Conservation (phyloP, 2,329 filamentous ascomycete genomes). For the Neopestalotiopsis sp. region DNA sequence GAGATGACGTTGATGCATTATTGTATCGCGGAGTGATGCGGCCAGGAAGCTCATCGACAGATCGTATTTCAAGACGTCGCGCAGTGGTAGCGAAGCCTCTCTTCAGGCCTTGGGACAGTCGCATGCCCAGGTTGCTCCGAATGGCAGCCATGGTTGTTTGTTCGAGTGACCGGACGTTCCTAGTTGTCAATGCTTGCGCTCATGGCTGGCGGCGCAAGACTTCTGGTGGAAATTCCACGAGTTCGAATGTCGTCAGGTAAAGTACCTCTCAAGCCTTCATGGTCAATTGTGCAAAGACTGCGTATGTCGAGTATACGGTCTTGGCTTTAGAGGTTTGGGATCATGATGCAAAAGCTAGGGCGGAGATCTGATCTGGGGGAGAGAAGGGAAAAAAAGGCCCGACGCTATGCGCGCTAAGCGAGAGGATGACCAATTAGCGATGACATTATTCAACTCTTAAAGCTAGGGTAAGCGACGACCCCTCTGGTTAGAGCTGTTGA, state of each 20-base stretch:
- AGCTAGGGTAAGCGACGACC: neutral
- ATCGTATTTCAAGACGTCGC: slow-evolving; percentile 52
- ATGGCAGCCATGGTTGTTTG: slow-evolving; percentile 16
- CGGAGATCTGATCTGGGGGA: neutral
- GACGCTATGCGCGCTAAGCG: slow-evolving; percentile 6
- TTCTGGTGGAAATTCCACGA: neutral
- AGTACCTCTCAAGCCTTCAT: neutral
- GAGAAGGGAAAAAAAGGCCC: slow-evolving; percentile 6
- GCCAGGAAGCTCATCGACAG: slow-evolving; percentile 54
- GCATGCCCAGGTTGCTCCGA: neutral
- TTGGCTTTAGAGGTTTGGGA: slow-evolving; percentile 4
- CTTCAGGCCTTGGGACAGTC: neutral
- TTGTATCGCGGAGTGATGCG: slow-evolving; percentile 69
- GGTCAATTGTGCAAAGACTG: neutral
- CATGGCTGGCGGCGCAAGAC: neutral
- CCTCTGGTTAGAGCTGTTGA: neutral
- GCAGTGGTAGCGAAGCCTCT: slow-evolving; percentile 57
- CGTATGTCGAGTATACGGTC: neutral
- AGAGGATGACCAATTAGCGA: neutral
- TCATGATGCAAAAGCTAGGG: slow-evolving; percentile 2
- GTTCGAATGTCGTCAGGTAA: neutral
- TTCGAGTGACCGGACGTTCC: neutral
- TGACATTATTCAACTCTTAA: neutral
- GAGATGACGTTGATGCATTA: slow-evolving; percentile 59
- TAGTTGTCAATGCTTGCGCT: neutral